Evolutionary conservation across 164 flowering plant species (phyloP), one percentile per base, ranked within the genome.

Genomic region (Sextonia rubra): DNA sequence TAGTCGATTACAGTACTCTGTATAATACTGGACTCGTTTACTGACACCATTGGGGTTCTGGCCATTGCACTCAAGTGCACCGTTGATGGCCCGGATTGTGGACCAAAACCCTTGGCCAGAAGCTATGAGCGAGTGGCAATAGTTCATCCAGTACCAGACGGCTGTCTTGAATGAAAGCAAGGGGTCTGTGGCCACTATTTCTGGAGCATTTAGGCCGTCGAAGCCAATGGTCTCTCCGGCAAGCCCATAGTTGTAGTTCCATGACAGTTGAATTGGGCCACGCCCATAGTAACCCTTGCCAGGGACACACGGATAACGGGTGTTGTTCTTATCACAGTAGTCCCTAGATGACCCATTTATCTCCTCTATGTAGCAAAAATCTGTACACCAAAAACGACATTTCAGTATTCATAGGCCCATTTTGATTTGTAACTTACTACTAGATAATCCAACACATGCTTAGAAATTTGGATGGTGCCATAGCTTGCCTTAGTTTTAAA

Each of bases 191-290:
- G 86, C 92, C 71, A 90, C 91, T 0, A 73, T 82, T 37, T 87
- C 90, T 1, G 95, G 95, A 5, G 71, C 22, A 55, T 78, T 80
- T 11, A 90, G 74, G 0, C 88, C 87, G 47, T 88, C 88, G 70
- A 90, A 85, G 0, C 85, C 82, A 25, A 85, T 76, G 80, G 76
- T 73, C 0, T 78, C 47, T 65, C 91, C 92, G 0, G 91, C 92
- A 0, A 90, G 75, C 0, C 92, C 91, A 67, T 90, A 90, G 81
- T 90, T 90, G 85, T 60, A 90, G 71, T 90, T 90, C 92, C 91
- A 89, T 9, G 89, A 76, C 27, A 90, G 71, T 47, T 89, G 95
- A 47, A 90, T 64, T 1, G 91, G 91, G 44, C 95, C 93, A 2
- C 91, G 83, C 12, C 88, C 90, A 69, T 72, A 83, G 82, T 89